Percentiles rank a stretch among this genome's conserved stretches.
Conservation (phyloP, 371 early-diverging fungal species). For the Smittium mucronatum region DNA sequence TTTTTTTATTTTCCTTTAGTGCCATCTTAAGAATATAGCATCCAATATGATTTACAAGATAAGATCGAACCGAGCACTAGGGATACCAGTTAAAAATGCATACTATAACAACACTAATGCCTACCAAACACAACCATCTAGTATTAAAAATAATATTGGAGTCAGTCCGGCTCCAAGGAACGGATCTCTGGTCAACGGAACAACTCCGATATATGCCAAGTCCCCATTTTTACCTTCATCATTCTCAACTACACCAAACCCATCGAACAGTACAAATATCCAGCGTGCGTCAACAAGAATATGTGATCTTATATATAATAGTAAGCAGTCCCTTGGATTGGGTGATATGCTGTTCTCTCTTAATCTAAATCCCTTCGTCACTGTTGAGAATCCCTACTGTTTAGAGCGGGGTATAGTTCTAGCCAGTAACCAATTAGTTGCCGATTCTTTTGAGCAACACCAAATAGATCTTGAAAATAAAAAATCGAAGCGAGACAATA, state of each 20-base stretch:
- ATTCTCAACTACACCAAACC: too few species aligned
- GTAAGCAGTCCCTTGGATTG: constrained; percentile 26
- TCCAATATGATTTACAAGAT: constrained; percentile 54
- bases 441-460: constrained; percentile 18
- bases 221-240: too few species aligned
- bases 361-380: constrained; percentile 46
- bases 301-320: constrained; percentile 29
- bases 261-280: too few species aligned
- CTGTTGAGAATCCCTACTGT: constrained; percentile 52
- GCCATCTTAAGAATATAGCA: constrained; percentile 55
- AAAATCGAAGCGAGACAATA: too few species aligned
- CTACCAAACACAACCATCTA: too few species aligned
- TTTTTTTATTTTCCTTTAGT: constrained; percentile 15
- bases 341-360: constrained; percentile 54
- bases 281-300: constrained; percentile 13
- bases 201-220: too few species aligned
- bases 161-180: too few species aligned
- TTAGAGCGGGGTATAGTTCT: constrained; percentile 49
- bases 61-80: constrained; percentile 51
- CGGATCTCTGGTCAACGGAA: too few species aligned
- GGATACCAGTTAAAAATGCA: constrained; percentile 31
- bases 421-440: constrained; percentile 42
- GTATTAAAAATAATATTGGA: too few species aligned
- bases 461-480: background rate
- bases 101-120: background rate